Conservation (phyloP, 805 yeast species). For the Metschnikowia lochheadii region DNA sequence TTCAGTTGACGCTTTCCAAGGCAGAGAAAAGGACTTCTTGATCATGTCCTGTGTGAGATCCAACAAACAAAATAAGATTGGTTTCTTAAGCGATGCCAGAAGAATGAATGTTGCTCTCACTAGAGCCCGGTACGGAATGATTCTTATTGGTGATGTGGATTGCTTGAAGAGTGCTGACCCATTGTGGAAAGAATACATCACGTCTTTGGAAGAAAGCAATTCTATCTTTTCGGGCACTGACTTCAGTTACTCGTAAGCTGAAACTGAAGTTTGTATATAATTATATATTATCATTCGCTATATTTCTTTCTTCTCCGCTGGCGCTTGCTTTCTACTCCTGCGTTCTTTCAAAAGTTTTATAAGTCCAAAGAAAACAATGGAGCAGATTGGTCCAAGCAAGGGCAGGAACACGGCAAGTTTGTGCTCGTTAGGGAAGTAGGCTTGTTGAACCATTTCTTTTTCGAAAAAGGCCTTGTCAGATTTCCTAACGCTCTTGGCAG, state of each 20-base stretch:
- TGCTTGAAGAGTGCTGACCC: slow-evolving; percentile 13
- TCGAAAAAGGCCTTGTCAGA: slow-evolving; percentile 86
- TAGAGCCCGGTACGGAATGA: slow-evolving; percentile 78
- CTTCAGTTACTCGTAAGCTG: slow-evolving; percentile 6
- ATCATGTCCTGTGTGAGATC: slow-evolving; percentile 57
- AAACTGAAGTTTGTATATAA: not conserved
- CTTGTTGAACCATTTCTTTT: slow-evolving; percentile 92
- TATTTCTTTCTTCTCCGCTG: not conserved
- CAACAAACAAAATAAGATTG: slow-evolving; percentile 68
- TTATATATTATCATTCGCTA: slow-evolving; percentile 6
- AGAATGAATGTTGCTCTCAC: slow-evolving; percentile 88
- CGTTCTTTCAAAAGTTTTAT: slow-evolving; percentile 43
- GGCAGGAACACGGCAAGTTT: slow-evolving; percentile 93
- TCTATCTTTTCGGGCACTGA: slow-evolving; percentile 8
- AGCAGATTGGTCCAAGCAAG: slow-evolving; percentile 75
- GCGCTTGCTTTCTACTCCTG: slow-evolving; percentile 29
- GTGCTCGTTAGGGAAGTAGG: slow-evolving; percentile 92
- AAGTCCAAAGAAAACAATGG: slow-evolving; percentile 56
- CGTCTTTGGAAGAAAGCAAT: slow-evolving; percentile 10
- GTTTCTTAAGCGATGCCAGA: slow-evolving; percentile 80
- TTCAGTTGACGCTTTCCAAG: slow-evolving; percentile 54
- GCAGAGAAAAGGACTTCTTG: slow-evolving; percentile 52
- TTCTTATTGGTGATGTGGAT: slow-evolving; percentile 24
- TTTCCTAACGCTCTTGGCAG: slow-evolving; percentile 51
- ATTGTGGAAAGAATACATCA: slow-evolving; percentile 18